These are phyloP conservation scores for Chrysosporium queenslandicum DNA, from an alignment of 2,329 filamentous ascomycete genomes.

Conservation along the genomic window DNA sequence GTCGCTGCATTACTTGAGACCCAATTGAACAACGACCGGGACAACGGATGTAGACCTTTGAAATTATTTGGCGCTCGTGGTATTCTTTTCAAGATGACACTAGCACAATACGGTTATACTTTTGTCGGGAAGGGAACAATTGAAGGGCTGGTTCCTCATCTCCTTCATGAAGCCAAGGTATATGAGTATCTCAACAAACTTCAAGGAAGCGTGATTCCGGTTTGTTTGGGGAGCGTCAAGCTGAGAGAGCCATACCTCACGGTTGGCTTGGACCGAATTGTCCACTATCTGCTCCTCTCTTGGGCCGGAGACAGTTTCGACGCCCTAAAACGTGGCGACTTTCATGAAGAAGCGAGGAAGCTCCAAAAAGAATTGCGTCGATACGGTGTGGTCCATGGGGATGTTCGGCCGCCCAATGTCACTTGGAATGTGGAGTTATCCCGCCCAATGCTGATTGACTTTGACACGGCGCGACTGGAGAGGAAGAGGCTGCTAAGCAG, in stretches of 20 bases:
- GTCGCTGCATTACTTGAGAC: background rate
- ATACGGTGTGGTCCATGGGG: slow-evolving; percentile 6
- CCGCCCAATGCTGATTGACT: slow-evolving; percentile 7
- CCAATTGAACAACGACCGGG: background rate
- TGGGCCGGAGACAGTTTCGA: background rate
- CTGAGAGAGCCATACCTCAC: background rate
- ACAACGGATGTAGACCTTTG: slow-evolving; percentile 1
- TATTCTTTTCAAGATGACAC: slow-evolving; percentile 3
- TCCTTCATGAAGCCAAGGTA: slow-evolving; percentile 13
- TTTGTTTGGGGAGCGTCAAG: slow-evolving; percentile 9
- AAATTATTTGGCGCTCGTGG: background rate
- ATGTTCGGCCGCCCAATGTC: slow-evolving; percentile 2
- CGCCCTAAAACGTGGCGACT: background rate
- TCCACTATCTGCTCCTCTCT: slow-evolving; percentile 2
- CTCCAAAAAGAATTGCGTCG: slow-evolving; percentile 2
- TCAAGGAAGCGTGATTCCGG: slow-evolving; percentile 14
- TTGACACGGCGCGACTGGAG: background rate
- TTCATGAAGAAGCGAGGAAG: background rate
- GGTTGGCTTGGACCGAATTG: background rate
- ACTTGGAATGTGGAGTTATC: background rate
- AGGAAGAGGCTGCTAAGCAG: background rate
- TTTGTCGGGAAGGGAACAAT: slow-evolving; percentile 1
- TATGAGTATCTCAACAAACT: slow-evolving; percentile 11
- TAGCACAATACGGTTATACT: slow-evolving; percentile 1
- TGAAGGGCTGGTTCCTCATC: background rate